Evolutionary conservation across 2,329 filamentous ascomycete genomes (phyloP).

Genomic region (Fusarium sp.): DNA sequence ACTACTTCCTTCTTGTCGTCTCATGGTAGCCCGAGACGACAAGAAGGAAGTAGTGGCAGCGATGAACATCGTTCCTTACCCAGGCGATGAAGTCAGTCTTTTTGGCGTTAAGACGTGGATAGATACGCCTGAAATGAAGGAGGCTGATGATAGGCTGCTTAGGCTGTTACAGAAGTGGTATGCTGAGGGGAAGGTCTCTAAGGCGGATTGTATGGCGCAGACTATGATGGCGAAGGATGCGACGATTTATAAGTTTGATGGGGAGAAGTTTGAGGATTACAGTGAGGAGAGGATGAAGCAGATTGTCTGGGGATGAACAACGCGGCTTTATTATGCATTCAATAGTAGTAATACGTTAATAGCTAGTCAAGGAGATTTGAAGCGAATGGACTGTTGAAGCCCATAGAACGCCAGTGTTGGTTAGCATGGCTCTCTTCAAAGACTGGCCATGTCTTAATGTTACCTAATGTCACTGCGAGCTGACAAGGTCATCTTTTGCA

Average conservation of each 20-base stretch:
- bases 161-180: background rate
- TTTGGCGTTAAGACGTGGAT: background rate
- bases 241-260: slow-evolving; percentile 6
- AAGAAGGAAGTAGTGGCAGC: background rate
- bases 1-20: no score
- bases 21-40: background rate
- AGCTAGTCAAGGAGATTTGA: no score
- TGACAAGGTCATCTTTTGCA: background rate
- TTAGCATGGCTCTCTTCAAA: no score
- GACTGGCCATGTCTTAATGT: no score
- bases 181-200: background rate
- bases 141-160: background rate
- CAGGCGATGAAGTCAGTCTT: background rate
- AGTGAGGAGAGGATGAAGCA: background rate
- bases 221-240: background rate
- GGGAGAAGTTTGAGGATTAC: slow-evolving; percentile 8
- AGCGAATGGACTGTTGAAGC: no score
- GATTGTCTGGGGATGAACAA: background rate
- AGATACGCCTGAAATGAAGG: background rate
- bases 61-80: background rate
- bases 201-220: slow-evolving; percentile 2
- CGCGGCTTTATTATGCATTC: fast-evolving
- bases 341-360: background rate
- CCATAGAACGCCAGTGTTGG: no score
- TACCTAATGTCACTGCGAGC: no score